Percentiles rank a stretch among this genome's conserved stretches.
These are phyloP conservation scores for Graphilbum ipis-grandicollis DNA, from an alignment of 2,329 filamentous ascomycete species.

Conservation along the genomic window DNA sequence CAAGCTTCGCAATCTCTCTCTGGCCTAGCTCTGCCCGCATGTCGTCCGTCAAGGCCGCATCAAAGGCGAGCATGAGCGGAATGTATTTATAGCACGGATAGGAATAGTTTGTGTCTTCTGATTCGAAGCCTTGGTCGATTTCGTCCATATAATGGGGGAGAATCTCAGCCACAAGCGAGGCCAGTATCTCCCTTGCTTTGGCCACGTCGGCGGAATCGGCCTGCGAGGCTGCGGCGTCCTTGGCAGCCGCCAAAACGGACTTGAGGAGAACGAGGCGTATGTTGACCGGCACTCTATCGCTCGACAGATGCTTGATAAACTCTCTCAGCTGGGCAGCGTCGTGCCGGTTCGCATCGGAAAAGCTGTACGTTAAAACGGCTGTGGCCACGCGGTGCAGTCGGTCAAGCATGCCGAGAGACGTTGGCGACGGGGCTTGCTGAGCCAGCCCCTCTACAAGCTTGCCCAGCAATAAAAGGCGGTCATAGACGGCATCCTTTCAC, in stretches of 20 bases:
- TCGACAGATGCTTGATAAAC: background rate
- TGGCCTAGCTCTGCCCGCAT: slow-evolving; percentile 6
- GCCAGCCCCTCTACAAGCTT: slow-evolving; percentile 3
- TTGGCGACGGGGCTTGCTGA: background rate
- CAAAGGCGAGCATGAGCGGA: slow-evolving; percentile 9
- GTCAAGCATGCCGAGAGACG: slow-evolving; percentile 2
- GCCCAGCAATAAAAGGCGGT: slow-evolving; percentile 17
- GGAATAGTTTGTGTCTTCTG: background rate
- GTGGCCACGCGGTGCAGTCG: slow-evolving; percentile 2
- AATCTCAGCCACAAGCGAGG: slow-evolving; percentile 1
- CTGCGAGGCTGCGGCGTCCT: background rate
- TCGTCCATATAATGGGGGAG: no score
- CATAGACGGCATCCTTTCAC: slow-evolving; percentile 20
- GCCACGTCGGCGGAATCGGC: background rate
- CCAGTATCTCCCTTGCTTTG: background rate
- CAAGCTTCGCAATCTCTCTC: background rate
- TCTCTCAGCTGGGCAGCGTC: background rate
- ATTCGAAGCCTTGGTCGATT: no score
- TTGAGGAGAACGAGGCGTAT: slow-evolving; percentile 1
- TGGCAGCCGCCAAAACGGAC: background rate
- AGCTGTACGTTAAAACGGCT: background rate
- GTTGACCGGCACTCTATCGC: background rate
- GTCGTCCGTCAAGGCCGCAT: slow-evolving; percentile 9
- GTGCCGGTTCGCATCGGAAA: background rate
- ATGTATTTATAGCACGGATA: background rate